These are phyloP conservation scores for Iris pallida DNA, from an alignment of 116 monocot species.

Conservation along the genomic window DNA sequence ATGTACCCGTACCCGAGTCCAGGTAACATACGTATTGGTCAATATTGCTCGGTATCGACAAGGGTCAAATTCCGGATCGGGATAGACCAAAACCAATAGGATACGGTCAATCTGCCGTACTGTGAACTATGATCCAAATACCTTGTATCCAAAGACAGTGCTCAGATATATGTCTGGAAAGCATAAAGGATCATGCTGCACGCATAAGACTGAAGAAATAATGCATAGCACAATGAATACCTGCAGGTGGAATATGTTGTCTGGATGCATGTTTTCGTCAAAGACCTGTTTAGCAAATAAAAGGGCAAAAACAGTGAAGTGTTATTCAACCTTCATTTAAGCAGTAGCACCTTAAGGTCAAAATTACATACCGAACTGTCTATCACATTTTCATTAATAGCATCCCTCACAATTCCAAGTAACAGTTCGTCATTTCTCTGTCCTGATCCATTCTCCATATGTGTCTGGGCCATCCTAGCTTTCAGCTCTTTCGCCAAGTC, in stretches of 20 bases:
- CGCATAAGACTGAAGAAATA: too few relatives aligned
- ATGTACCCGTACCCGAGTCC: too few relatives aligned
- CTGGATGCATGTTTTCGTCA: constrained; percentile 74
- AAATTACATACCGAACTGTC: constrained; percentile 55
- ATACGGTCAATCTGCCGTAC: too few relatives aligned
- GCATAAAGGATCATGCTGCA: too few relatives aligned
- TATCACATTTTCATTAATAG: constrained; percentile 63
- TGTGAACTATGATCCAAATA: too few relatives aligned
- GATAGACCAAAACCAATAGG: too few relatives aligned
- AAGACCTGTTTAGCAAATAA: constrained; percentile 55
- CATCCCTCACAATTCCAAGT: constrained; percentile 61
- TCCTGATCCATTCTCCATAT: constrained; percentile 51
- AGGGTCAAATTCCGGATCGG: too few relatives aligned
- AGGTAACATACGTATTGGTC: too few relatives aligned
- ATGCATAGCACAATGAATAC: constrained; percentile 23
- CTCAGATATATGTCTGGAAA: too few relatives aligned
- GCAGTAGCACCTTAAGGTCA: neutral
- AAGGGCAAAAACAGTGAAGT: neutral
- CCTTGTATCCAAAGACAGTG: too few relatives aligned
- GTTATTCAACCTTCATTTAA: neutral
- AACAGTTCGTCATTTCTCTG: constrained; percentile 56
- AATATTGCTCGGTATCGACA: too few relatives aligned
- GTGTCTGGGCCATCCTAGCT: constrained; percentile 72
- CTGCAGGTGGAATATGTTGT: constrained; percentile 74
- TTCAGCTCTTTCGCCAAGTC: constrained; percentile 72